These are phyloP conservation scores for Naganishia sp. DNA, from an alignment of 1,284 basidiomycete species.

Conservation along the genomic window DNA sequence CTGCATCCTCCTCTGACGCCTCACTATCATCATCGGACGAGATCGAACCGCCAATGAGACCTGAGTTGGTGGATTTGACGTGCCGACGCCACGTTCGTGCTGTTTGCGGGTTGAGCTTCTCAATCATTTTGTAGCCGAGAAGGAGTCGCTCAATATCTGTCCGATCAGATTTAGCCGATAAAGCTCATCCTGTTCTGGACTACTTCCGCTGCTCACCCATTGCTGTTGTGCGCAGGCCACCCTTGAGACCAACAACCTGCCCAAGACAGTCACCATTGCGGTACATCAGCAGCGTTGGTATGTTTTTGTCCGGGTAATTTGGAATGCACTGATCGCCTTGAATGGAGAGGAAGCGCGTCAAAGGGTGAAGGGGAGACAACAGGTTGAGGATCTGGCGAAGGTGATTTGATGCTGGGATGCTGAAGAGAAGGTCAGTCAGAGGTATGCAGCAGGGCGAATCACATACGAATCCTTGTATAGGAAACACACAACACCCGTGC, in stretches of 20 bases:
- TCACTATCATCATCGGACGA: conserved; percentile 41
- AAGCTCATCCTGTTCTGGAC: neutral
- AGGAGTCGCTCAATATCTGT: conserved; percentile 50
- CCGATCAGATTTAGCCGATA: neutral
- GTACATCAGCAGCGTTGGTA: conserved; percentile 92
- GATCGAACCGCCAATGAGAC: conserved; percentile 30
- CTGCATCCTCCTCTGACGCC: conserved; percentile 30
- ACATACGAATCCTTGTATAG: conserved; percentile 60
- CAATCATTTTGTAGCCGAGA: conserved; percentile 45
- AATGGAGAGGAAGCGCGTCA: conserved; percentile 94
- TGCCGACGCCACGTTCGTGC: conserved; percentile 30
- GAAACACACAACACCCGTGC: conserved; percentile 61
- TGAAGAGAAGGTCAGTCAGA: conserved; percentile 44
- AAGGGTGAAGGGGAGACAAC: conserved; percentile 78
- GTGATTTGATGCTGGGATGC: conserved; percentile 75
- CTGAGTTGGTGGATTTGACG: conserved; percentile 35
- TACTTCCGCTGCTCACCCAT: conserved; percentile 62
- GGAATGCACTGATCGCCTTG: conserved; percentile 94
- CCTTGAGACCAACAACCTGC: conserved; percentile 80
- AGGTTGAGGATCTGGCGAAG: conserved; percentile 69
- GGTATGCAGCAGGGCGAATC: too few relatives aligned
- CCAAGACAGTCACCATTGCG: conserved; percentile 83
- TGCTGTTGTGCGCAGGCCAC: conserved; percentile 71
- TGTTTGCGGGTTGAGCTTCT: conserved; percentile 38
- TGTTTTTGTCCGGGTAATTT: conserved; percentile 85